phyloP scores from a whole-genome alignment of 2,329 filamentous ascomycete genomes.

The Arthrobotrys musiformis region DNA sequence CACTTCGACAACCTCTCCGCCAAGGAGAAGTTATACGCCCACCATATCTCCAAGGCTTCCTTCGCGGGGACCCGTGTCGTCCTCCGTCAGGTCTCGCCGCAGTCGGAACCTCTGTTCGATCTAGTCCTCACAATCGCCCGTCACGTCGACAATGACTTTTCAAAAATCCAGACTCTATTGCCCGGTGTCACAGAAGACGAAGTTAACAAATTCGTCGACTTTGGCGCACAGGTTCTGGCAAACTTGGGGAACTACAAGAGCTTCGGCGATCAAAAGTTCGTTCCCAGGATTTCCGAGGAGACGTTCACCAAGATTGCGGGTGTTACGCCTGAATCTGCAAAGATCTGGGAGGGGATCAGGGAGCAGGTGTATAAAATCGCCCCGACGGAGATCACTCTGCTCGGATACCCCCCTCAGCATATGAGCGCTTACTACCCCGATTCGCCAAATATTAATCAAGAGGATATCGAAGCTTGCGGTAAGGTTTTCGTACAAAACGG shows the following conservation, averaged over 20 bases:
- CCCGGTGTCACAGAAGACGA: constrained; percentile 73
- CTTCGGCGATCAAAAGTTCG: constrained; percentile 85
- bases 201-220: constrained; percentile 77
- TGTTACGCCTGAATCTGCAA: constrained; percentile 70
- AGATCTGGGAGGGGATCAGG: constrained; percentile 74
- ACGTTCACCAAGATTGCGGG: constrained; percentile 74
- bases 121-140: constrained; percentile 79
- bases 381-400: constrained; percentile 71
- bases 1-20: constrained; percentile 84
- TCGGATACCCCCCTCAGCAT: constrained; percentile 79
- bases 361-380: constrained; percentile 76
- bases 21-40: constrained; percentile 87
- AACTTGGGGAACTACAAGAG: constrained; percentile 86
- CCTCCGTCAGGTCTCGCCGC: constrained; percentile 82
- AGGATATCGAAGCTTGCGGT: constrained; percentile 78
- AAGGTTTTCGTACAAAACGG: constrained; percentile 77
- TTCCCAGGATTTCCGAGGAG: constrained; percentile 75
- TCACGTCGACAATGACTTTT: constrained; percentile 76
- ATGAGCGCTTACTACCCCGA: constrained; percentile 85
- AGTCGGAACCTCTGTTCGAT: constrained; percentile 83
- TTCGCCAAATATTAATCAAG: constrained; percentile 77
- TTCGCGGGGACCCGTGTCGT: constrained; percentile 81
- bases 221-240: constrained; percentile 80
- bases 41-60: constrained; percentile 80
- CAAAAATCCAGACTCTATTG: constrained; percentile 71